Percentiles rank a stretch among this genome's conserved stretches.
Conservation (phyloP, 129 eudicot species). For the Oenanthe sinensis region DNA sequence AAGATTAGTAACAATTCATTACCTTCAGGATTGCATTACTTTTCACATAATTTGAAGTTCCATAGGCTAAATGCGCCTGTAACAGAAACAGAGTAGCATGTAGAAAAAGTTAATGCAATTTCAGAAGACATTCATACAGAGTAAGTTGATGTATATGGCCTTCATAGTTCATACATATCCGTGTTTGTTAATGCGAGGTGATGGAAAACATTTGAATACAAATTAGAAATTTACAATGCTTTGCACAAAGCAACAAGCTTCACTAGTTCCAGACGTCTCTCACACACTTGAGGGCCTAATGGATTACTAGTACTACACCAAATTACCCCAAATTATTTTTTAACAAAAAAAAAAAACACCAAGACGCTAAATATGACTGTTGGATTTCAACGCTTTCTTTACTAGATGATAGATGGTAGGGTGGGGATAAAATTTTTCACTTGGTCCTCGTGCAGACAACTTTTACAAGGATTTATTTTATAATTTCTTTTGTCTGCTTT, state of each 20-base stretch:
- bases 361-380: background rate
- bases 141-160: background rate
- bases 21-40: conserved; percentile 60
- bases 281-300: background rate
- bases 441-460: background rate
- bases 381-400: background rate
- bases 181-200: background rate
- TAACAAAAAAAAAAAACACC: background rate
- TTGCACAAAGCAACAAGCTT: background rate
- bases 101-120: conserved; percentile 1
- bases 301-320: background rate
- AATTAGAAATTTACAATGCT: background rate
- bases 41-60: conserved; percentile 50
- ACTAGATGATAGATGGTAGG: background rate
- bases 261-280: background rate
- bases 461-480: background rate
- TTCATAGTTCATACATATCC: too few relatives aligned
- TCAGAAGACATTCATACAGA: background rate
- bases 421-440: too few relatives aligned
- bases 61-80: conserved; percentile 83
- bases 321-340: background rate
- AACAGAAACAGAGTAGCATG: conserved; percentile 14
- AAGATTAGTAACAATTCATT: conserved; percentile 10
- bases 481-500: background rate
- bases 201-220: background rate